Evolutionary conservation across 2,329 filamentous ascomycete genomes (phyloP).

Genomic region (Clarireedia homoeocarpa): DNA sequence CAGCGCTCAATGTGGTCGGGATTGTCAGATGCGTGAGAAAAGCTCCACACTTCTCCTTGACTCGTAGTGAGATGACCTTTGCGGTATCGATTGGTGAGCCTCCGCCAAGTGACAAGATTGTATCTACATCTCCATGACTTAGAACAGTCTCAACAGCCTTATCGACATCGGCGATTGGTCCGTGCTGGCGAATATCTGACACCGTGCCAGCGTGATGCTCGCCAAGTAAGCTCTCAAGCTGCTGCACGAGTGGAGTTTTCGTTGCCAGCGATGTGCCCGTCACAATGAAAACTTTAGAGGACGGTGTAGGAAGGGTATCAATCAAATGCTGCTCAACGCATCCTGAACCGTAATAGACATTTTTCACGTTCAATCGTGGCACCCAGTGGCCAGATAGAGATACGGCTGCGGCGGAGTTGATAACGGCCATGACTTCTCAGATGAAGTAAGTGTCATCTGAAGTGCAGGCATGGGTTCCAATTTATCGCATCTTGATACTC

Average conservation of each 20-base stretch:
- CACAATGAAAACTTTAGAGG: constrained; percentile 6
- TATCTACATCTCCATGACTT: not conserved
- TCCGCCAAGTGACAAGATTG: constrained; percentile 4
- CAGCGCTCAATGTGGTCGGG: constrained; percentile 9
- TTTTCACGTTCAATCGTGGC: not conserved
- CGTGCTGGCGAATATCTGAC: constrained; percentile 7
- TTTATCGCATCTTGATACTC: no score
- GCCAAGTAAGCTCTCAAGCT: constrained; percentile 2
- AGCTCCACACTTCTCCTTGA: not conserved
- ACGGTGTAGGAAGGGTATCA: not conserved
- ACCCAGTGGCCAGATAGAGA: constrained; percentile 2
- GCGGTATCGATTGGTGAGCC: constrained; percentile 7
- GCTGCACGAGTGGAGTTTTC: constrained; percentile 1
- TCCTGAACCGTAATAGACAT: constrained; percentile 3
- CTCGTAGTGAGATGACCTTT: constrained; percentile 6
- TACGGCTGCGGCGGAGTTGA: not conserved
- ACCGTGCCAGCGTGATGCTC: constrained; percentile 4
- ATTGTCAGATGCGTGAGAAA: constrained; percentile 6
- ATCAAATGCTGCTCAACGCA: constrained; percentile 3
- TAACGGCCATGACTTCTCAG: not conserved
- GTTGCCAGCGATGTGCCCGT: constrained; percentile 2
- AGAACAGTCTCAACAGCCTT: constrained; percentile 3
- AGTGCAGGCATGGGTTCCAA: no score
- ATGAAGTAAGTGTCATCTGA: not conserved
- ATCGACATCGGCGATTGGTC: constrained; percentile 4